A percentile compares a stretch with the other conserved stretches of the same genome.
Conservation (phyloP, 371 early-diverging fungal species). For the Chytridiales sp. region DNA sequence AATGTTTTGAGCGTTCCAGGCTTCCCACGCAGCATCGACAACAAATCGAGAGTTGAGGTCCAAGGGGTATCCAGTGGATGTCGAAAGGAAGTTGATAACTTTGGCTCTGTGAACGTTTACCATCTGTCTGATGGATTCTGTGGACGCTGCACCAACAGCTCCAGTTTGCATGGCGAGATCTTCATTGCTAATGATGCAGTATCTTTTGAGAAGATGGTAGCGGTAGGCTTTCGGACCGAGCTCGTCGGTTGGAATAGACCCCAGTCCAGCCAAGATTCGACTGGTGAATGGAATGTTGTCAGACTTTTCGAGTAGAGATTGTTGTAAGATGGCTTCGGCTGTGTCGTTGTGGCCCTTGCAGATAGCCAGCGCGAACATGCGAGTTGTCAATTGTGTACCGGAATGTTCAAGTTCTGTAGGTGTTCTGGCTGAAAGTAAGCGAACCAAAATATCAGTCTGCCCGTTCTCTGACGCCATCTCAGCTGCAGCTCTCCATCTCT, state of each 20-base stretch:
- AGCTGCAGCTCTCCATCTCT: constrained; percentile 12
- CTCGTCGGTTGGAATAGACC: neutral
- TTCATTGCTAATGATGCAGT: constrained; percentile 9
- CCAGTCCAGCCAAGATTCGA: constrained; percentile 19
- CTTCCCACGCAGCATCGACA: constrained; percentile 4
- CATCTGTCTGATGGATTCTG: neutral
- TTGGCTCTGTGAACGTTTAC: neutral
- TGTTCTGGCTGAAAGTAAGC: constrained; percentile 1
- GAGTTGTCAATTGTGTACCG: neutral
- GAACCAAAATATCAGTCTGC: neutral
- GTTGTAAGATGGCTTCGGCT: neutral
- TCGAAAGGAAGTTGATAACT: constrained; percentile 5
- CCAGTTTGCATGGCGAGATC: constrained; percentile 17
- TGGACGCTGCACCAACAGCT: neutral
- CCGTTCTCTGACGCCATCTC: constrained; percentile 15
- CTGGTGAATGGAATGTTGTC: too few relatives aligned
- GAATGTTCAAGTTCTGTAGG: neutral
- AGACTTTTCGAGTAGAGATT: neutral
- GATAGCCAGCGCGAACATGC: constrained; percentile 15
- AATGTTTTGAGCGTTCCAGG: constrained; percentile 6
- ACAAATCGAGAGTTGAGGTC: neutral
- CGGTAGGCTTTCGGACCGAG: neutral
- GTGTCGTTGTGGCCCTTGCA: constrained; percentile 3
- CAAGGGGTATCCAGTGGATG: neutral
- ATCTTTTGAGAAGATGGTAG: constrained; percentile 5